Percentiles rank a stretch among this genome's conserved stretches.
These are phyloP conservation scores for Pseudopithomyces maydicus DNA, from an alignment of 2,329 filamentous ascomycete species.

Conservation along the genomic window DNA sequence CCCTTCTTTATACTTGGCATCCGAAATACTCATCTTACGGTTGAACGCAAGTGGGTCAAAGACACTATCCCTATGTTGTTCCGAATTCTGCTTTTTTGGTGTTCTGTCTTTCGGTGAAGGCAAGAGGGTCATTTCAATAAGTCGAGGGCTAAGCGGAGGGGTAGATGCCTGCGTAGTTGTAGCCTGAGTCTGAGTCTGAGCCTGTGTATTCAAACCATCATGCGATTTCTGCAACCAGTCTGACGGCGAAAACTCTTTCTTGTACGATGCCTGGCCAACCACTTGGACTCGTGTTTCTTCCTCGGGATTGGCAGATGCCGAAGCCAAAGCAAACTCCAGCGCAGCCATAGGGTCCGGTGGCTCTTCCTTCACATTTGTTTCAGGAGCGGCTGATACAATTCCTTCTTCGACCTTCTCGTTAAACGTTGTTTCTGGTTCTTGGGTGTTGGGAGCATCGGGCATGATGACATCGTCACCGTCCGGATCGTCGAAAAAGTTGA, in stretches of 20 bases:
- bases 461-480: slow-evolving; percentile 47
- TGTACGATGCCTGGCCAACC: not conserved
- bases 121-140: slow-evolving; percentile 54
- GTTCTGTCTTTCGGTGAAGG: slow-evolving; percentile 40
- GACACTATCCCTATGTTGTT: slow-evolving; percentile 46
- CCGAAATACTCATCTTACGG: slow-evolving; percentile 52
- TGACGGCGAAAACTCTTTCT: not conserved
- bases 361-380: slow-evolving; percentile 25
- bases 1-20: slow-evolving; percentile 60
- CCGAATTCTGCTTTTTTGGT: slow-evolving; percentile 8
- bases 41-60: slow-evolving; percentile 60
- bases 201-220: not conserved
- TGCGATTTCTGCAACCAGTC: not conserved
- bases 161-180: slow-evolving; percentile 27
- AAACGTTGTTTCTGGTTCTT: slow-evolving; percentile 18
- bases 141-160: slow-evolving; percentile 48
- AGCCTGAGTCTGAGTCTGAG: not conserved
- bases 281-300: not conserved
- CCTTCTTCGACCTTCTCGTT: slow-evolving; percentile 11
- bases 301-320: slow-evolving; percentile 9
- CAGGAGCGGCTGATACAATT: not conserved
- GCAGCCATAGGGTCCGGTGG: slow-evolving; percentile 32
- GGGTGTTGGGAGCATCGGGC: slow-evolving; percentile 28
- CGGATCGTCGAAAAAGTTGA: slow-evolving; percentile 79
- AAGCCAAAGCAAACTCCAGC: slow-evolving; percentile 34